Percentiles rank a stretch among this genome's conserved stretches.
Conservation (phyloP, 306 rosid genomes). For the Begonia fuchsioides region DNA sequence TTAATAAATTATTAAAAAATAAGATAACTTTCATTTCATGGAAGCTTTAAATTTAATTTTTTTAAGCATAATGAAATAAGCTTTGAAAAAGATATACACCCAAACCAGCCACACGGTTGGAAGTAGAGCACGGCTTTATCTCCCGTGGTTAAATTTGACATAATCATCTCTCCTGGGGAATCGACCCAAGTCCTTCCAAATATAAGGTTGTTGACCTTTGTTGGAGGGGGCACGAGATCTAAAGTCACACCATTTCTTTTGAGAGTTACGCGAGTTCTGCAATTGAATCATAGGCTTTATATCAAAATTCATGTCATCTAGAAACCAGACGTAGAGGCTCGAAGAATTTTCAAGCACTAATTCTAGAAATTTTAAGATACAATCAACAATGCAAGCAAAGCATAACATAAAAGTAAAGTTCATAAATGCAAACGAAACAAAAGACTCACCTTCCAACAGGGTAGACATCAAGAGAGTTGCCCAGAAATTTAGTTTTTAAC, state of each 20-base stretch:
- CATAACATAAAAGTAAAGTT: background rate
- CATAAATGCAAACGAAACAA: background rate
- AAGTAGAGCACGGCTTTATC: slow-evolving; percentile 67
- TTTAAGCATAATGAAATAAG: background rate
- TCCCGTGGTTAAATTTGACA: slow-evolving; percentile 63
- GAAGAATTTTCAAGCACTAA: background rate
- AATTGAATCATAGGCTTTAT: no score
- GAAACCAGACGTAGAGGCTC: no score
- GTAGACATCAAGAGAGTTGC: slow-evolving; percentile 70
- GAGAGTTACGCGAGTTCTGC: slow-evolving; percentile 63
- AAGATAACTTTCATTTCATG: no score
- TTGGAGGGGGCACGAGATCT: slow-evolving; percentile 81
- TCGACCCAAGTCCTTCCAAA: slow-evolving; percentile 87
- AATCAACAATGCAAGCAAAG: background rate
- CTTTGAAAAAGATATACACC: slow-evolving; percentile 25
- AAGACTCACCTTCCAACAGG: slow-evolving; percentile 71
- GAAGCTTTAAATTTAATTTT: no score
- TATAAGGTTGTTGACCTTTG: slow-evolving; percentile 76
- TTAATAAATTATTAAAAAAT: no score
- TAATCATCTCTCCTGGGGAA: slow-evolving; percentile 75
- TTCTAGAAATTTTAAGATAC: background rate
- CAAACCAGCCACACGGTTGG: slow-evolving; percentile 92
- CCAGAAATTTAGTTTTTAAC: slow-evolving; percentile 68
- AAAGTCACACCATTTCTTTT: slow-evolving; percentile 58
- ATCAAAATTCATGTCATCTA: no score